Conservation (phyloP, 1,284 basidiomycete genomes). For the Vanrija sp. region DNA sequence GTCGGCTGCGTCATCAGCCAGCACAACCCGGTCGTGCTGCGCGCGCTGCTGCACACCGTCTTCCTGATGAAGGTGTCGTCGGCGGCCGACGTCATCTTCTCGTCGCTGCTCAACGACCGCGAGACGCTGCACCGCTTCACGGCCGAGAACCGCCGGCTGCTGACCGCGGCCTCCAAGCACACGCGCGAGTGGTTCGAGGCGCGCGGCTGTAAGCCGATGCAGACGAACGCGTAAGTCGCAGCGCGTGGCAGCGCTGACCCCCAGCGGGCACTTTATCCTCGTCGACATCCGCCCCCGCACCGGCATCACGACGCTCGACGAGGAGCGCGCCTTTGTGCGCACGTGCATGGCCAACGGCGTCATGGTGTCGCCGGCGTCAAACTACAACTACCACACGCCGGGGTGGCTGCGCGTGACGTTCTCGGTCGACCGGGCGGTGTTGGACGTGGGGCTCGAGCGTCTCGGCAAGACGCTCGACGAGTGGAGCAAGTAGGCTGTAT, state of each 20-base stretch:
- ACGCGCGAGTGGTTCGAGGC: slow-evolving; percentile 37
- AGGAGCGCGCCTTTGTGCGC: slow-evolving; percentile 9
- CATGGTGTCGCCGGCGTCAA: slow-evolving; percentile 2
- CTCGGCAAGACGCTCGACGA: slow-evolving; percentile 2
- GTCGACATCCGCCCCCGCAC: slow-evolving; percentile 8
- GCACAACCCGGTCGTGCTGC: slow-evolving; percentile 44
- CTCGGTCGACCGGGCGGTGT: not conserved
- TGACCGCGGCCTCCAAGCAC: slow-evolving; percentile 36
- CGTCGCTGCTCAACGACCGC: slow-evolving; percentile 33
- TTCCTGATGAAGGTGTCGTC: slow-evolving; percentile 45
- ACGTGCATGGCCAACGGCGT: not conserved
- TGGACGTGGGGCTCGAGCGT: slow-evolving; percentile 3
- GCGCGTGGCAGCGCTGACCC: not conserved
- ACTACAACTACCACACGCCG: slow-evolving; percentile 9
- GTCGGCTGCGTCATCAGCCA: slow-evolving; percentile 48
- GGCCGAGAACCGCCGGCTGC: slow-evolving; percentile 25
- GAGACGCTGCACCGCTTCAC: slow-evolving; percentile 28
- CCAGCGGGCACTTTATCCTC: slow-evolving; percentile 18
- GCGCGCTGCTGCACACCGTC: slow-evolving; percentile 40
- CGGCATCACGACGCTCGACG: slow-evolving; percentile 7
- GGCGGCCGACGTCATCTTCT: slow-evolving; percentile 43
- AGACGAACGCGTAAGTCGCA: slow-evolving; percentile 34
- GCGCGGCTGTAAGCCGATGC: slow-evolving; percentile 35
- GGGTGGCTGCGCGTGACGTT: slow-evolving; percentile 18
- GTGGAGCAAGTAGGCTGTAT: too few relatives aligned